Conservation (phyloP, 305 asterid genomes). For the Fraxinus baroniana region DNA sequence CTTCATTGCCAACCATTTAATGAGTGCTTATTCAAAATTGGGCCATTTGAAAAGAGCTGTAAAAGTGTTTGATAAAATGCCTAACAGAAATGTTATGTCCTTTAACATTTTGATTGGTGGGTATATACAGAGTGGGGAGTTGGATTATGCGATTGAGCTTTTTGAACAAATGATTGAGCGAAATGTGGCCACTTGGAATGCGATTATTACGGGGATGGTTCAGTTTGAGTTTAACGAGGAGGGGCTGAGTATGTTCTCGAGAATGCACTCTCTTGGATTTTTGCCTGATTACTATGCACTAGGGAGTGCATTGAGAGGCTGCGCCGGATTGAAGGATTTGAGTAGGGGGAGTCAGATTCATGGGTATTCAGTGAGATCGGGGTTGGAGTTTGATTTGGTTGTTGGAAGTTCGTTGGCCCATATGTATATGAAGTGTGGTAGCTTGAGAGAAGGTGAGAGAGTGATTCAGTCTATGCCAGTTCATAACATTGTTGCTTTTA, state of each 20-base stretch:
- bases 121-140: conserved; percentile 52
- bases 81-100: conserved; percentile 67
- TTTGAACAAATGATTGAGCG: conserved; percentile 65
- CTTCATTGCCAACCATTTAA: conserved; percentile 68
- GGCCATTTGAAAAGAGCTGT: conserved; percentile 44
- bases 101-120: conserved; percentile 79
- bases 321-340: conserved; percentile 88
- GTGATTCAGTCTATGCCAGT: conserved; percentile 60
- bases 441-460: conserved; percentile 62
- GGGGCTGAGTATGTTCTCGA: conserved; percentile 49
- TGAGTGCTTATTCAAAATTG: conserved; percentile 56
- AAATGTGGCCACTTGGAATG: conserved; percentile 89
- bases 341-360: conserved; percentile 69
- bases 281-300: conserved; percentile 70
- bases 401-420: conserved; percentile 77
- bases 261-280: conserved; percentile 59
- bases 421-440: conserved; percentile 77
- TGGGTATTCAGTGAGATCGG: conserved; percentile 47
- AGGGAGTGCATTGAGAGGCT: conserved; percentile 76
- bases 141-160: conserved; percentile 49
- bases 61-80: conserved; percentile 63
- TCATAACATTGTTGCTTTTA: conserved; percentile 53
- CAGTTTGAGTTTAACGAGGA: conserved; percentile 57
- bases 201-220: conserved; percentile 66
- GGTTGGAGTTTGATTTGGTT: conserved; percentile 54